Percentiles rank a stretch among this genome's conserved stretches.
These are phyloP conservation scores for Schizosaccharomyces versatilis DNA, from an alignment of 1,139 yeast genomes.

Conservation along the genomic window DNA sequence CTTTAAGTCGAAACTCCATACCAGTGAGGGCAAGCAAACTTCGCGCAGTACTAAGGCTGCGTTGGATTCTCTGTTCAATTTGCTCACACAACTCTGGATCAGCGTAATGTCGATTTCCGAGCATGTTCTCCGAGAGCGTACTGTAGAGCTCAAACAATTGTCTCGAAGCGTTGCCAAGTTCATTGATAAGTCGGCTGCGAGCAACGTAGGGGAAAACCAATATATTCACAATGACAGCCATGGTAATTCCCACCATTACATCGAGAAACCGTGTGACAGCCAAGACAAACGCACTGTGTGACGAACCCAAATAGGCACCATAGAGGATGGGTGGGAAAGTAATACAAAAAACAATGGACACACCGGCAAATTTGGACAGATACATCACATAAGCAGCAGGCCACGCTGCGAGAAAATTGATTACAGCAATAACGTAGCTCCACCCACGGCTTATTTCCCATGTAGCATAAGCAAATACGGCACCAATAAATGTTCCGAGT, in stretches of 20 bases:
- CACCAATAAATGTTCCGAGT: conserved; percentile 1
- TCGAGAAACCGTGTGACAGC: neutral
- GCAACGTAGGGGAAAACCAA: conserved; percentile 2
- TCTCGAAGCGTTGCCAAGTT: neutral
- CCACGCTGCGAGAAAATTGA: neutral
- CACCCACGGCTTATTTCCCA: conserved; percentile 1
- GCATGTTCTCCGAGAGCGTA: conserved; percentile 1
- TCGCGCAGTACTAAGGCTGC: neutral
- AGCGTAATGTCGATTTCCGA: neutral
- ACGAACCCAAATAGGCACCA: neutral
- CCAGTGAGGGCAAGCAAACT: neutral
- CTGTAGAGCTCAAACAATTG: neutral
- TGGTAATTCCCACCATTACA: neutral
- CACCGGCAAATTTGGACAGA: neutral
- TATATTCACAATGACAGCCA: neutral
- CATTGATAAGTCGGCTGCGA: neutral
- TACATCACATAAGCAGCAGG: neutral
- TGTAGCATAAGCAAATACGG: neutral
- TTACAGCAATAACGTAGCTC: conserved; percentile 1
- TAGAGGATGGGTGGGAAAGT: conserved; percentile 3
- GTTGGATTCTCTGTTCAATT: neutral
- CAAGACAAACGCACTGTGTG: neutral
- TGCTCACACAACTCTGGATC: neutral
- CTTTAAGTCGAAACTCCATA: conserved; percentile 1
- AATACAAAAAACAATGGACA: neutral